These are phyloP conservation scores for Fusarium penzigii DNA, from an alignment of 2,329 filamentous ascomycete species.

Conservation along the genomic window DNA sequence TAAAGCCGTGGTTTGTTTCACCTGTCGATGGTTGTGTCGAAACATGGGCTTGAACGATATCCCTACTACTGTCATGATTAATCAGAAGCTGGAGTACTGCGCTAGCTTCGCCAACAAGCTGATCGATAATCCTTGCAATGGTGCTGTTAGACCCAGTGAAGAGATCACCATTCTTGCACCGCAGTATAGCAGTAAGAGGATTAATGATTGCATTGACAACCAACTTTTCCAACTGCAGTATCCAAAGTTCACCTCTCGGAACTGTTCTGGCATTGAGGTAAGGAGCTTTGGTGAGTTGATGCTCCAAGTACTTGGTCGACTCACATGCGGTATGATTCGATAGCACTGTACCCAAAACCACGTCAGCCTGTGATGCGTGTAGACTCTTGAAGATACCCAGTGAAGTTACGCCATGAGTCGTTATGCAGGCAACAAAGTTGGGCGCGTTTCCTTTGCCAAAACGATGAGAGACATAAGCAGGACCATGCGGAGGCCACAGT, in stretches of 20 bases:
- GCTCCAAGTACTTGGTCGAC: slow-evolving; percentile 39
- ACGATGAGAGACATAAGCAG: slow-evolving; percentile 42
- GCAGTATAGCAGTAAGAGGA: slow-evolving; percentile 77
- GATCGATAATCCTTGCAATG: slow-evolving; percentile 62
- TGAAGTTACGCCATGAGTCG: slow-evolving; percentile 57
- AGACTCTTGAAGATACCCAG: slow-evolving; percentile 51
- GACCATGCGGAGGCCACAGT: slow-evolving; percentile 55
- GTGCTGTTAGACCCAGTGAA: slow-evolving; percentile 57
- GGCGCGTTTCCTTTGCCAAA: slow-evolving; percentile 49
- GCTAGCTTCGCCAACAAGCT: slow-evolving; percentile 73
- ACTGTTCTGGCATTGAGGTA: slow-evolving; percentile 44
- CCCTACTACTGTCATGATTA: slow-evolving; percentile 51
- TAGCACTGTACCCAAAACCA: slow-evolving; percentile 50
- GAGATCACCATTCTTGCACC: slow-evolving; percentile 76
- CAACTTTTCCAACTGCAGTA: slow-evolving; percentile 81
- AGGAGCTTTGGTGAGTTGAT: slow-evolving; percentile 44
- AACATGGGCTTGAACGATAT: slow-evolving; percentile 35
- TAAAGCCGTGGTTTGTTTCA: slow-evolving; percentile 13
- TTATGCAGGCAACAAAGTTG: slow-evolving; percentile 70
- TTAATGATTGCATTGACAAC: slow-evolving; percentile 81
- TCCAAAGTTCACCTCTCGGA: slow-evolving; percentile 47
- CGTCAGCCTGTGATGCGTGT: slow-evolving; percentile 52
- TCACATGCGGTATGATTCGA: slow-evolving; percentile 20
- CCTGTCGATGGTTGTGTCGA: neutral
- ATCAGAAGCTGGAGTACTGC: slow-evolving; percentile 71